Evolutionary conservation across 306 rosid species (phyloP).

Genomic region (Lagenaria siceraria): DNA sequence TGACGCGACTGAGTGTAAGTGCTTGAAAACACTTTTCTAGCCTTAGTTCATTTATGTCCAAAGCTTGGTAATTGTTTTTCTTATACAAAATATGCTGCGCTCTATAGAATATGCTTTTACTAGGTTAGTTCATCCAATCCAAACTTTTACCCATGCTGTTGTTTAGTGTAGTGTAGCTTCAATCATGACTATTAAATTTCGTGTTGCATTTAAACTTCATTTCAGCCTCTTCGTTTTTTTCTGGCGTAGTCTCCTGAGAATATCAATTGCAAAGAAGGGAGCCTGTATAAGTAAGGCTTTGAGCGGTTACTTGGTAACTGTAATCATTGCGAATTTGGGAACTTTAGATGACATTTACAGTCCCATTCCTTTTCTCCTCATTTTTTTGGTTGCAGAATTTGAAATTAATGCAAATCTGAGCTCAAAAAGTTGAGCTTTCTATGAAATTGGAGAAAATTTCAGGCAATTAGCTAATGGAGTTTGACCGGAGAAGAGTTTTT

Average conservation of each 20-base stretch:
- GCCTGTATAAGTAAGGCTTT: neutral
- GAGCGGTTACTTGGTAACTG: neutral
- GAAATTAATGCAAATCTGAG: neutral
- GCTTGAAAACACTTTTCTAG: conserved; percentile 4
- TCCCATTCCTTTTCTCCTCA: neutral
- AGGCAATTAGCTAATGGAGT: too few species aligned
- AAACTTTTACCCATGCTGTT: neutral
- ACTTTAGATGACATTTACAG: neutral
- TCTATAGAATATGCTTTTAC: neutral
- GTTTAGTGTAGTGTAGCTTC: neutral
- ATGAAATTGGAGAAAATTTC: too few species aligned
- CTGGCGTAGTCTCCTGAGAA: neutral
- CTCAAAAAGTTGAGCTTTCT: neutral
- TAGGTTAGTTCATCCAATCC: neutral
- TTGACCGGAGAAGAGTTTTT: neutral
- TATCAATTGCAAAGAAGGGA: neutral
- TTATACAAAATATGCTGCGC: neutral
- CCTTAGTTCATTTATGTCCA: neutral
- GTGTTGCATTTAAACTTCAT: neutral
- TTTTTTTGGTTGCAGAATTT: neutral
- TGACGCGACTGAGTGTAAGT: conserved; percentile 84
- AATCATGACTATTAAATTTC: neutral
- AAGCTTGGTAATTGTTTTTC: neutral
- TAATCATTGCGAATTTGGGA: neutral
- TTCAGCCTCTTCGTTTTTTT: neutral